phyloP scores from a whole-genome alignment of 1,284 basidiomycete species.

The Rhodotorula sp. region DNA sequence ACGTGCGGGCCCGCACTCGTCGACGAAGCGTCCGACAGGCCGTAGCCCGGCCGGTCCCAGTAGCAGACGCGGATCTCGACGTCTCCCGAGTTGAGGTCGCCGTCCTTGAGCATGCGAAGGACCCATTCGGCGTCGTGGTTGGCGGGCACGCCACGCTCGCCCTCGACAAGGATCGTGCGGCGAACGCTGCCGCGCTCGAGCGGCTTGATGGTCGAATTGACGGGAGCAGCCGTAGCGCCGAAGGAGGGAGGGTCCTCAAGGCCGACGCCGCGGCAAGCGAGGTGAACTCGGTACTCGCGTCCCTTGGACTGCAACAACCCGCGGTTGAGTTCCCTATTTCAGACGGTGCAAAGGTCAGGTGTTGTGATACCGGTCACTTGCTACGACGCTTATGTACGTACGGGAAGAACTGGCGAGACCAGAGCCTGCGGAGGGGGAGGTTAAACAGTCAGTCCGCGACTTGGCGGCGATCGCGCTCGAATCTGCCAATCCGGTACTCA shows the following conservation, averaged over 20 bases:
- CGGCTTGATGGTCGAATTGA: not conserved
- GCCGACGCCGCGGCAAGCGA: slow-evolving; percentile 35
- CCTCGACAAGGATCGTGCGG: slow-evolving; percentile 37
- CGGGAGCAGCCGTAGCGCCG: not conserved
- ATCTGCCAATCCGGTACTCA: too few relatives aligned
- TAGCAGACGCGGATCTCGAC: slow-evolving; percentile 37
- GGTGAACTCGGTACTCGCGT: slow-evolving; percentile 34
- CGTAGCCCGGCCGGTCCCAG: slow-evolving; percentile 41
- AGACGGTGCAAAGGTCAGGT: not conserved
- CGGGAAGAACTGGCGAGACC: slow-evolving; percentile 31
- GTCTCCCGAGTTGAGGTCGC: slow-evolving; percentile 32
- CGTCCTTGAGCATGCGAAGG: slow-evolving; percentile 37
- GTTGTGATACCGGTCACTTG: not conserved
- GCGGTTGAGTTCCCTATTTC: slow-evolving; percentile 19
- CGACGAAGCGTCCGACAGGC: slow-evolving; percentile 35
- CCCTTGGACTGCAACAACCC: slow-evolving; percentile 25
- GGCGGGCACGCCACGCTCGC: slow-evolving; percentile 35
- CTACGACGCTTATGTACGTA: not conserved
- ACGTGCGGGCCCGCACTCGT: slow-evolving; percentile 27
- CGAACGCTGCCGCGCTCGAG: slow-evolving; percentile 24
- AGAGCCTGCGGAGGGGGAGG: not conserved
- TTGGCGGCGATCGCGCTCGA: too few relatives aligned
- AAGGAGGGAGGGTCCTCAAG: slow-evolving; percentile 35
- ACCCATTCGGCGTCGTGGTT: slow-evolving; percentile 32
- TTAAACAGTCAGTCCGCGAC: too few relatives aligned